phyloP scores from a whole-genome alignment of 371 early-diverging fungal genomes.

The Mucor circinelloides region DNA sequence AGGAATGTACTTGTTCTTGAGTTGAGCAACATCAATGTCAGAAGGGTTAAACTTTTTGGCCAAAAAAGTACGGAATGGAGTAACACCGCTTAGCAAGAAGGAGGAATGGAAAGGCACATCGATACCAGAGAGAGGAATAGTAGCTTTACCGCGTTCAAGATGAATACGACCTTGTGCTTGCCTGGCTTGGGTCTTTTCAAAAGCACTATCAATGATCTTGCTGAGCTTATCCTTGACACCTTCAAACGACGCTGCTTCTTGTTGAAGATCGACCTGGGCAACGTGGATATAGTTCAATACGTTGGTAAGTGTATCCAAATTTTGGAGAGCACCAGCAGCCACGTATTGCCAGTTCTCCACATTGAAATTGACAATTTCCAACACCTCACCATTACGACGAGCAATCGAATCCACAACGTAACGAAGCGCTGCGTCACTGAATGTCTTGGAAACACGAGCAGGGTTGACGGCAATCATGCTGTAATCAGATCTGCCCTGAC shows the following conservation, averaged over 20 bases:
- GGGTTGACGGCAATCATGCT: constrained; percentile 97
- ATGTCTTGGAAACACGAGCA: constrained; percentile 82
- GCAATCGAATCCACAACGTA: constrained; percentile 85
- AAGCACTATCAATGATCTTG: constrained; percentile 78
- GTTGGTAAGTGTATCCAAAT: constrained; percentile 78
- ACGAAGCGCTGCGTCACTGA: constrained; percentile 84
- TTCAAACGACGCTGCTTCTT: constrained; percentile 83
- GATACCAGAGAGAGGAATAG: constrained; percentile 91
- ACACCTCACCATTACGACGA: constrained; percentile 71
- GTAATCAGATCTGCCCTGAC: constrained; percentile 83
- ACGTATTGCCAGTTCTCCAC: constrained; percentile 97
- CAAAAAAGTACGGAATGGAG: constrained; percentile 90
- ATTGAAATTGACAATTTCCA: constrained; percentile 97
- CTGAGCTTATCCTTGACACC: constrained; percentile 82
- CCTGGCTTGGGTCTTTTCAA: constrained; percentile 74
- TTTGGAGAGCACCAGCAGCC: constrained; percentile 85
- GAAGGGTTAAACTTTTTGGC: constrained; percentile 79
- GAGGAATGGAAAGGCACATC: constrained; percentile 98
- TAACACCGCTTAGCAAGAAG: constrained; percentile 88
- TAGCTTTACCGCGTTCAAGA: constrained; percentile 90
- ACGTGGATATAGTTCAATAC: constrained; percentile 82
- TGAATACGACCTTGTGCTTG: constrained; percentile 64
- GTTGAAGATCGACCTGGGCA: constrained; percentile 81
- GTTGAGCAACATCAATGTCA: constrained; percentile 75
- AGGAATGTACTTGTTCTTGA: constrained; percentile 89